A percentile compares a stretch with the other conserved stretches of the same genome.
Evolutionary conservation across 306 rosid species (phyloP).

Genomic region (Cucurbita moschata): DNA sequence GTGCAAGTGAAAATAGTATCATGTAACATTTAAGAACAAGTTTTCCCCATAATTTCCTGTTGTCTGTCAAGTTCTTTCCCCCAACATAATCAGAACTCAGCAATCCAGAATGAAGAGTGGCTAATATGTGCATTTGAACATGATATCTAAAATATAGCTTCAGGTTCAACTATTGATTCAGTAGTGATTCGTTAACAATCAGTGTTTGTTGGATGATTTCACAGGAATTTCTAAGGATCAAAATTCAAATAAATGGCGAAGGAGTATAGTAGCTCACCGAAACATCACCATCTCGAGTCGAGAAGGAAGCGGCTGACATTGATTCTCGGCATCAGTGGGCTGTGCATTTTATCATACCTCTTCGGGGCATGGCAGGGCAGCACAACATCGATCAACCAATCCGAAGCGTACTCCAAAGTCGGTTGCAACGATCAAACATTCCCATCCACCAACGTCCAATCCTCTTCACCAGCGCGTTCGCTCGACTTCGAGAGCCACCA

Average conservation of each 20-base stretch:
- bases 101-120: background rate
- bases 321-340: constrained; percentile 65
- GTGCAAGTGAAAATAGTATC: background rate
- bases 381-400: constrained; percentile 22
- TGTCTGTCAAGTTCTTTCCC: background rate
- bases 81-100: background rate
- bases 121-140: background rate
- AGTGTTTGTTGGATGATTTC: background rate
- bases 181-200: background rate
- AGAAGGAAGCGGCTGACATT: constrained; percentile 57
- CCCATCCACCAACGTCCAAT: background rate
- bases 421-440: constrained; percentile 28
- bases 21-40: background rate
- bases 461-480: background rate
- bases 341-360: constrained; percentile 56
- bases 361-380: constrained; percentile 66
- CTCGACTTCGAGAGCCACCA: constrained; percentile 78
- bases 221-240: background rate
- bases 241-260: constrained; percentile 38
- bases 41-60: background rate
- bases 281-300: constrained; percentile 56
- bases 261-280: constrained; percentile 77
- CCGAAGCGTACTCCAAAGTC: constrained; percentile 32
- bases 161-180: background rate
- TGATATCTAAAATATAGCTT: background rate